Conservation (phyloP, 2,329 filamentous ascomycete genomes). For the Beauveria australis region DNA sequence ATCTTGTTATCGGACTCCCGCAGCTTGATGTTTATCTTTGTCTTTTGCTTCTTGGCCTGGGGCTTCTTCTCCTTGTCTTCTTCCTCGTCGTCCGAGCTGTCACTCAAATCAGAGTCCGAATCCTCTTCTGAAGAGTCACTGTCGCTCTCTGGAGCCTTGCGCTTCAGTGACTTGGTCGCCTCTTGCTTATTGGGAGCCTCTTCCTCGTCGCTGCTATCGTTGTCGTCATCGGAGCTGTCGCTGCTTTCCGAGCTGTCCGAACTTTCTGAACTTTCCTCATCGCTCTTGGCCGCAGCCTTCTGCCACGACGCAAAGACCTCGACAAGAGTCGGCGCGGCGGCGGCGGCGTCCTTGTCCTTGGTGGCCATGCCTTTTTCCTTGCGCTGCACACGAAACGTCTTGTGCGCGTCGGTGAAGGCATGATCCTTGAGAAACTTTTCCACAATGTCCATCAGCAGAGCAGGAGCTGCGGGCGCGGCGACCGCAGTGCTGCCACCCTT, state of each 20-base stretch:
- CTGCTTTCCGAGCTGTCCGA: slow-evolving; percentile 16
- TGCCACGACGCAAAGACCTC: slow-evolving; percentile 45
- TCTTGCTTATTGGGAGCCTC: slow-evolving; percentile 16
- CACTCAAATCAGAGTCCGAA: slow-evolving; percentile 13
- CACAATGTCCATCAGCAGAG: slow-evolving; percentile 58
- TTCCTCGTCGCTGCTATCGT: slow-evolving; percentile 14
- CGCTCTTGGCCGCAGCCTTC: slow-evolving; percentile 22
- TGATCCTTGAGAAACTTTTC: slow-evolving; percentile 58
- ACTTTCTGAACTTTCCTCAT: slow-evolving; percentile 12
- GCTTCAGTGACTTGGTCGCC: slow-evolving; percentile 25
- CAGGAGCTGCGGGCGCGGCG: slow-evolving; percentile 33
- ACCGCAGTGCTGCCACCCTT: slow-evolving; percentile 20
- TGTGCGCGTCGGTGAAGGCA: slow-evolving; percentile 52
- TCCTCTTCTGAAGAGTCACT: not conserved
- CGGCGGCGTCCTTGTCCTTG: slow-evolving; percentile 13
- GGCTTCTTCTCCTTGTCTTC: slow-evolving; percentile 31
- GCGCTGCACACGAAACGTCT: slow-evolving; percentile 35
- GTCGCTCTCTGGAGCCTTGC: slow-evolving; percentile 28
- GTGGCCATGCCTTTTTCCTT: slow-evolving; percentile 42
- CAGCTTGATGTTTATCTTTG: not conserved
- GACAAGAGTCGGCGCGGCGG: slow-evolving; percentile 29
- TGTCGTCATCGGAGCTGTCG: slow-evolving; percentile 18
- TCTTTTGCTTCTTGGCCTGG: slow-evolving; percentile 4
- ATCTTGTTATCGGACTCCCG: slow-evolving; percentile 9
- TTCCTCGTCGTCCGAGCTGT: slow-evolving; percentile 27